phyloP scores from a whole-genome alignment of 176 grass and related monocot genomes.

The Poa pratensis region DNA sequence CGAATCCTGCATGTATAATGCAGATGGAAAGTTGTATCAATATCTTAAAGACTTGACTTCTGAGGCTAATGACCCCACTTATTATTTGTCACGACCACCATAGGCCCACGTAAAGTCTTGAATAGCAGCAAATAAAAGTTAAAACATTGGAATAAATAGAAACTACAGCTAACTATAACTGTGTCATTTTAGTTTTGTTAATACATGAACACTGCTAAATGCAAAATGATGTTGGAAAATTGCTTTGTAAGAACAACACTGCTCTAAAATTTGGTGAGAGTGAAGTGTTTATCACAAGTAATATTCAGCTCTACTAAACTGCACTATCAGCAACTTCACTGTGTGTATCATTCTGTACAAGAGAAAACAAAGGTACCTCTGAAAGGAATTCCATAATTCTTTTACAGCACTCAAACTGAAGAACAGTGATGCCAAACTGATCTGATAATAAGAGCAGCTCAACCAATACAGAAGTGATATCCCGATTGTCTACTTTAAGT shows the following conservation, averaged over 20 bases:
- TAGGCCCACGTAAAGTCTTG: constrained; percentile 35
- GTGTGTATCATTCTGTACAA: constrained; percentile 21
- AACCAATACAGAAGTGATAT: constrained; percentile 58
- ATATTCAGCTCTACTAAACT: constrained; percentile 11
- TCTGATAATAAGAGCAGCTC: constrained; percentile 81
- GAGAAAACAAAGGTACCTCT: constrained; percentile 65
- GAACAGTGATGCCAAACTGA: constrained; percentile 74
- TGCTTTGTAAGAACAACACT: constrained; percentile 9
- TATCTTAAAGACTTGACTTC: constrained; percentile 56
- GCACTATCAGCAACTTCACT: constrained; percentile 8
- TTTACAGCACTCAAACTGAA: constrained; percentile 93
- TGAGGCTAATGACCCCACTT: constrained; percentile 53
- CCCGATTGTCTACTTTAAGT: constrained; percentile 56
- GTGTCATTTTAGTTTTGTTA: constrained; percentile 16
- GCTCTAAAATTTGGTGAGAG: constrained; percentile 16
- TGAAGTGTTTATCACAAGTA: not conserved
- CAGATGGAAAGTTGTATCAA: constrained; percentile 67
- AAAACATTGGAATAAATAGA: constrained; percentile 6
- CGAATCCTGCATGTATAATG: constrained; percentile 61
- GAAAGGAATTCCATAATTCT: constrained; percentile 76
- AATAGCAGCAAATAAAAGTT: constrained; percentile 45
- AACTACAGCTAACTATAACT: constrained; percentile 28
- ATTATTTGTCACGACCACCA: constrained; percentile 40
- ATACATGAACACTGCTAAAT: not conserved
- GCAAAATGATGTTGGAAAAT: constrained; percentile 7